Percentiles rank a stretch among this genome's conserved stretches.
These are phyloP conservation scores for Vigna unguiculata DNA, from an alignment of 306 rosid genomes.

Conservation along the genomic window DNA sequence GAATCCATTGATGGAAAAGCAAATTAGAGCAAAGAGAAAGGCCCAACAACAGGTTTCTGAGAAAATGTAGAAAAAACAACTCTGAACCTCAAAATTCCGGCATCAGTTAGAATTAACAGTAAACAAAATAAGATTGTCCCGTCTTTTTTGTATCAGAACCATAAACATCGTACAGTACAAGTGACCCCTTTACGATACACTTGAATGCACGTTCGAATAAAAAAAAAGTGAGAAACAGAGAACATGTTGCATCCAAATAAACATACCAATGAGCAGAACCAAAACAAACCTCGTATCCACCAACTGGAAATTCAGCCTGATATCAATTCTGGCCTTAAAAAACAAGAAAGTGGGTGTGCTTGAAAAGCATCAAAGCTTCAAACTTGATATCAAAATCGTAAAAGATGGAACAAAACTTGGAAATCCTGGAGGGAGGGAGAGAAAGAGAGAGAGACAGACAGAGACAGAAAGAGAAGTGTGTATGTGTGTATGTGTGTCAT, in stretches of 20 bases:
- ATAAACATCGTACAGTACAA: background rate
- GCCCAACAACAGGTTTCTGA: conserved; percentile 23
- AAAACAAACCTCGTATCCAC: conserved; percentile 31
- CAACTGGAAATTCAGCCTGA: conserved; percentile 19
- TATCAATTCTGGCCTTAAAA: conserved; percentile 6
- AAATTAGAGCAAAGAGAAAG: conserved; percentile 10
- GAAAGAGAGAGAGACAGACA: conserved; percentile 1
- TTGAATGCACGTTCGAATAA: conserved; percentile 12
- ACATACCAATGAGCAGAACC: conserved; percentile 33
- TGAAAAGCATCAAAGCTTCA: conserved; percentile 32
- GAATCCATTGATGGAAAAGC: conserved; percentile 19
- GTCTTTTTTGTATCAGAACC: background rate
- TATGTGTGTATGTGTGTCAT: background rate
- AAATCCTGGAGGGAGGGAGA: conserved; percentile 9
- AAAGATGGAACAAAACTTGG: conserved; percentile 10
- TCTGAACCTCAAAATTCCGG: conserved; percentile 9
- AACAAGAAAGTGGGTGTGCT: conserved; percentile 27
- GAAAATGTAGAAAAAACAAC: conserved; percentile 30
- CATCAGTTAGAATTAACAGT: background rate
- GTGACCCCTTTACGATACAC: conserved; percentile 33
- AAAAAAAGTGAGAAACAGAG: background rate
- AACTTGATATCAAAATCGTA: conserved; percentile 12
- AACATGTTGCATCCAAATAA: conserved; percentile 1
- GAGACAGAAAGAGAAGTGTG: conserved; percentile 5
- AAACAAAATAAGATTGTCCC: conserved; percentile 1